Evolutionary conservation across 495 filamentous ascomycete genomes (phyloP).

Genomic region (Aspergillus olivimuriae): DNA sequence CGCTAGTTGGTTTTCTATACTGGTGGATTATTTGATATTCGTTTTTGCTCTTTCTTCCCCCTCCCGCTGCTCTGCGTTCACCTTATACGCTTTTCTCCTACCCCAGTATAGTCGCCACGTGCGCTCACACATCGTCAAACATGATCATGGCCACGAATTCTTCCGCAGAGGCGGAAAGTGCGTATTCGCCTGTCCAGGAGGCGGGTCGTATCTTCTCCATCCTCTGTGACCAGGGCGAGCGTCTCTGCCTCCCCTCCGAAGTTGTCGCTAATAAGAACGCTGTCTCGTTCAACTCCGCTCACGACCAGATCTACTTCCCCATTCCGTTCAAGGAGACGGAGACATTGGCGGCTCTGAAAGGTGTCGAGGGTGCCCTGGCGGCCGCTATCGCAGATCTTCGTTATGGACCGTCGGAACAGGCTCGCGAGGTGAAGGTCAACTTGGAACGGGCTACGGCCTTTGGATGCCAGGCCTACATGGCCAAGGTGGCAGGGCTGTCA

Average conservation of each 20-base stretch:
- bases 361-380: conserved; percentile 60
- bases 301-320: conserved; percentile 48
- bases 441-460: conserved; percentile 61
- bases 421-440: conserved; percentile 48
- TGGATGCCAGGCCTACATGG: conserved; percentile 65
- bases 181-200: conserved; percentile 38
- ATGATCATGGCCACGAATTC: conserved; percentile 2
- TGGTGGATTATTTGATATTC: too few species aligned
- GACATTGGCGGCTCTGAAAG: conserved; percentile 60
- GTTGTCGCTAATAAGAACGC: conserved; percentile 29
- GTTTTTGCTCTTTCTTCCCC: neutral
- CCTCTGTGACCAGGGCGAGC: conserved; percentile 35
- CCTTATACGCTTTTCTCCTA: neutral
- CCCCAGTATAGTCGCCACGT: neutral
- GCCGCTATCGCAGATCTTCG: conserved; percentile 57
- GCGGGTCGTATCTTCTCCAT: conserved; percentile 35
- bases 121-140: neutral
- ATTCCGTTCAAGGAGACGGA: conserved; percentile 69
- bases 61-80: too few species aligned
- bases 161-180: neutral
- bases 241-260: conserved; percentile 29
- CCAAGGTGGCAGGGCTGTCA: conserved; percentile 61
- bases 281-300: conserved; percentile 35
- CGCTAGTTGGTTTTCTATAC: too few species aligned
- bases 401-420: conserved; percentile 28